These are phyloP conservation scores for Crataegus laevigata DNA, from an alignment of 306 rosid genomes.

Conservation along the genomic window DNA sequence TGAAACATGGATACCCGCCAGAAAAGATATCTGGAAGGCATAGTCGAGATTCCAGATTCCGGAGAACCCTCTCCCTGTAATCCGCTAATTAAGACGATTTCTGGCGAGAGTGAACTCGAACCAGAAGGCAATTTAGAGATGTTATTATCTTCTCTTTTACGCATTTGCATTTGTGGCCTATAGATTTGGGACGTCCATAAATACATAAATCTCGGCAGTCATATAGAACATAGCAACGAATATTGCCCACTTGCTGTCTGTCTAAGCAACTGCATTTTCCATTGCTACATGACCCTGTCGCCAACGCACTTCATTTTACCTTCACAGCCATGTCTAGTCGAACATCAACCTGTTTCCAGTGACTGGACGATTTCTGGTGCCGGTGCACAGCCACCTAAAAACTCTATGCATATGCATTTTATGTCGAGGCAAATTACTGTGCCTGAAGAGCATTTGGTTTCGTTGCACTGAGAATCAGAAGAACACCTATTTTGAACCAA, in stretches of 20 bases:
- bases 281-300: not conserved
- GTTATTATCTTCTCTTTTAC: not conserved
- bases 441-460: no score
- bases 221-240: not conserved
- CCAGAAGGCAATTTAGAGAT: not conserved
- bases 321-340: no score
- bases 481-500: not conserved
- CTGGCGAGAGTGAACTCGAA: not conserved
- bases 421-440: no score
- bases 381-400: no score
- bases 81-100: slow-evolving; percentile 53
- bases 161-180: no score
- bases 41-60: no score
- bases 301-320: not conserved
- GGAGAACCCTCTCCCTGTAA: slow-evolving; percentile 66
- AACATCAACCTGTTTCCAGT: no score
- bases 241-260: not conserved
- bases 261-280: not conserved
- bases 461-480: not conserved
- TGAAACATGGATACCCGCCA: no score
- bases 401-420: no score
- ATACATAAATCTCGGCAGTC: not conserved
- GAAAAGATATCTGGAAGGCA: slow-evolving; percentile 35
- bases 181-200: no score
- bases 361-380: no score